Base-by-base conservation (phyloP, 176 grass and related monocot species). In the Alopecurus myosuroides region DNA sequence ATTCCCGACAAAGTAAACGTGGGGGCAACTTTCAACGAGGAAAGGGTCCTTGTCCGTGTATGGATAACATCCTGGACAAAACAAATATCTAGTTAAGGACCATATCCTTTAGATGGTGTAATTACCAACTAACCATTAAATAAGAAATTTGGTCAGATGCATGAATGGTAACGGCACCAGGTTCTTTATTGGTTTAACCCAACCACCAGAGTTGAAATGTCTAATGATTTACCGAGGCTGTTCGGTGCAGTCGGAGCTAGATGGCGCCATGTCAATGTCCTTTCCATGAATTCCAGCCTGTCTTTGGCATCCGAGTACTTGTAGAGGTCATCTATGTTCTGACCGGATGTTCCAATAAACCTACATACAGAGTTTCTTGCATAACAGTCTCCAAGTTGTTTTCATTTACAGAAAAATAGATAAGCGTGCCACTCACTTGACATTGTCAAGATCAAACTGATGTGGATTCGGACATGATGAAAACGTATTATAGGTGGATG, bases 21-120 rank as follows among this genome's bases (percentile, higher is more conserved):
- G 97, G 19, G 97, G 97, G 81, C 93, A 99, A 29, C 74, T 94
- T 82, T 99, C 93, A 53, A 99, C 50, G 12, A 99, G 89, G 83
- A 99, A 96, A 80, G 97, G 97, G 60, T 99, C 97, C 94, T 92
- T 99, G 79, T 96, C 91, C 53, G 93, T 96, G 78, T 96, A 99
- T 70, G 97, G 97, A 77, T 92, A 99, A 33, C 97, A 99, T 83
- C 97, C 97, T 99, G 86, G 41, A 79, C 50, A 26, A 70, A 74
- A 90, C 15, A 76, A 23, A 83, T 28, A 82, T 41, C 74, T 58
- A 51, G 12, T n/a, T 81, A 23, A 85, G 12, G 39, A 39, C 15
- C 19, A 65, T 84, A 35, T 50, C 18, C 13, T 17, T 79, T 25
- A 25, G 51, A 40, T 65, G 7, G 69, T 33, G 29, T 13, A 81